These are phyloP conservation scores for Talaromyces ruber DNA, from an alignment of 495 filamentous ascomycete species.

Conservation along the genomic window DNA sequence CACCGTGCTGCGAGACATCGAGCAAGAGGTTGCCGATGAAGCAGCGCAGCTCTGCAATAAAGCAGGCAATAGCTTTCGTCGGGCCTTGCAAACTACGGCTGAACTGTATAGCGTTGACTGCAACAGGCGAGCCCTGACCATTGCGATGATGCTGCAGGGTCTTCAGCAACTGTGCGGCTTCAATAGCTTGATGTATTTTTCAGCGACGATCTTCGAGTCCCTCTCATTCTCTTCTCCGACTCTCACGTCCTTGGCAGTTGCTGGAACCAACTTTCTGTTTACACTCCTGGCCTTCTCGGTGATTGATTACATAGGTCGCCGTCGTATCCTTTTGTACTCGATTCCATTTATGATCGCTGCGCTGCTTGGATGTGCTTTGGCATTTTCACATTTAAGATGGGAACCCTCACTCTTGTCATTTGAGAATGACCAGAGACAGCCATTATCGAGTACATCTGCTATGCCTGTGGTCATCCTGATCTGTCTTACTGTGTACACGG, in stretches of 20 bases:
- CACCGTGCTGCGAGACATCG: conserved; percentile 53
- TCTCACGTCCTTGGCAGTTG: conserved; percentile 71
- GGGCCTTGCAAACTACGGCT: conserved; percentile 28
- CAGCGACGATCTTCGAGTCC: conserved; percentile 77
- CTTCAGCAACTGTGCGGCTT: conserved; percentile 90
- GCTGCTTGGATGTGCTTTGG: conserved; percentile 54
- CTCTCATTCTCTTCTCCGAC: conserved; percentile 76
- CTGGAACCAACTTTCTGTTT: conserved; percentile 74
- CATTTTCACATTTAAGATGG: conserved; percentile 52
- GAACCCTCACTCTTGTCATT: not conserved
- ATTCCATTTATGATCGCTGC: conserved; percentile 75
- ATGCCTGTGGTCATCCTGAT: conserved; percentile 49
- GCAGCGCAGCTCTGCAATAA: conserved; percentile 31
- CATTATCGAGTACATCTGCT: conserved; percentile 11
- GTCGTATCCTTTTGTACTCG: conserved; percentile 75
- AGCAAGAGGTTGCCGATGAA: conserved; percentile 61
- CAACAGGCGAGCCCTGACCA: conserved; percentile 69
- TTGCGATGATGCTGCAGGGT: conserved; percentile 78
- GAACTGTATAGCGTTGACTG: conserved; percentile 52
- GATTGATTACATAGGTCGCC: conserved; percentile 75
- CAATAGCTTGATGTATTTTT: conserved; percentile 94
- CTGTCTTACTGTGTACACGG: conserved; percentile 74
- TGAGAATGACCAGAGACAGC: conserved; percentile 14
- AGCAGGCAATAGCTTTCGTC: conserved; percentile 8
- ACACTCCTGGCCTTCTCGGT: conserved; percentile 67